Conservation (phyloP, 257 asterid genomes). For the Forsythia suspensa region DNA sequence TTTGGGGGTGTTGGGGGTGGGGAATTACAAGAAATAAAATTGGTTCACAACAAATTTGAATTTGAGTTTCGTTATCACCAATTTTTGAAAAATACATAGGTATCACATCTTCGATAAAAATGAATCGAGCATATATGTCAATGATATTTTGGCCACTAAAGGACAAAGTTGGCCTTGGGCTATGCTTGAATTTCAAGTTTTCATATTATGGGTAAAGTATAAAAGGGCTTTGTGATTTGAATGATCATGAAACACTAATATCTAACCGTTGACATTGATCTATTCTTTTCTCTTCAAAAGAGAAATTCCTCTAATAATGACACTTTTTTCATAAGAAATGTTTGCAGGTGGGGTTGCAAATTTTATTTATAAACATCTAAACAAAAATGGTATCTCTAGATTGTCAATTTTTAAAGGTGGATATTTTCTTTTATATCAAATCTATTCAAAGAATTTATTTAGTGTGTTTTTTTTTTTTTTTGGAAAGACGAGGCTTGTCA, state of each 20-base stretch:
- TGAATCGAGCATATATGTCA: neutral
- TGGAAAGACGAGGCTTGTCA: neutral
- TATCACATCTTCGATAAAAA: neutral
- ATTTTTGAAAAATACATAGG: neutral
- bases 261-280: constrained; percentile 53
- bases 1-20: neutral
- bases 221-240: constrained; percentile 15
- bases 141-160: neutral
- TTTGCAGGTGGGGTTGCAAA: constrained; percentile 32
- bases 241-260: constrained; percentile 49
- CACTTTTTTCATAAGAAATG: constrained; percentile 33
- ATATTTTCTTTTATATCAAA: neutral
- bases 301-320: constrained; percentile 14
- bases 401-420: neutral
- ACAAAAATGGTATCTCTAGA: constrained; percentile 21
- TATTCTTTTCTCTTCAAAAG: constrained; percentile 36
- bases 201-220: constrained; percentile 11
- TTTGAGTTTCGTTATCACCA: too few relatives aligned
- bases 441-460: neutral
- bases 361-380: constrained; percentile 24
- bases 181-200: neutral
- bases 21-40: neutral
- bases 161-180: neutral
- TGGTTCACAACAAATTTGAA: too few relatives aligned
- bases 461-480: too few relatives aligned